These are phyloP conservation scores for Coemansia sp. DNA, from an alignment of 192 early-diverging fungal genomes.

Conservation along the genomic window DNA sequence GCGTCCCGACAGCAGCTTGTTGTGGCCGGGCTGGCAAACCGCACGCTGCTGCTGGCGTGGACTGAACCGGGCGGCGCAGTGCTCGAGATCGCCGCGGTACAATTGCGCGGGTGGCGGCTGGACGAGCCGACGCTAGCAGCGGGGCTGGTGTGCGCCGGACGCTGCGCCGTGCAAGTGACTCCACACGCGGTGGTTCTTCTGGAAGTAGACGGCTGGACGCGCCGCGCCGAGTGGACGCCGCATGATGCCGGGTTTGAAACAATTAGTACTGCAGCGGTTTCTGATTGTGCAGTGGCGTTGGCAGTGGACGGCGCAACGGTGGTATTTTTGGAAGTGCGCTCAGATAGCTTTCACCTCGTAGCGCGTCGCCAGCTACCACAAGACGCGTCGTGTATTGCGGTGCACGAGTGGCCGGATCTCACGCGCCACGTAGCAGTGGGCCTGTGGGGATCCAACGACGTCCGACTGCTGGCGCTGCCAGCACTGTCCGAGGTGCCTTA, in stretches of 20 bases:
- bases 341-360: conserved; percentile 19
- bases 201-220: conserved; percentile 24
- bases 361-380: conserved; percentile 56
- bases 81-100: conserved; percentile 47
- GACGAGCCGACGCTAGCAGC: conserved; percentile 35
- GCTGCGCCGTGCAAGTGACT: conserved; percentile 64
- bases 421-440: conserved; percentile 63
- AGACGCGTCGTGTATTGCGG: conserved; percentile 76
- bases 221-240: conserved; percentile 57
- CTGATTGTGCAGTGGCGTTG: conserved; percentile 57
- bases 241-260: conserved; percentile 4
- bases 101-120: conserved; percentile 33
- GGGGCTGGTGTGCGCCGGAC: conserved; percentile 8
- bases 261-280: conserved; percentile 60
- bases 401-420: conserved; percentile 48
- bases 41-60: conserved; percentile 39
- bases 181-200: conserved; percentile 53
- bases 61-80: conserved; percentile 32
- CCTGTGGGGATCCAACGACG: conserved; percentile 68
- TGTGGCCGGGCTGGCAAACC: conserved; percentile 20
- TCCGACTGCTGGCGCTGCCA: conserved; percentile 61
- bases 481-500: conserved; percentile 50
- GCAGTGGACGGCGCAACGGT: conserved; percentile 58
- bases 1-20: conserved; percentile 16
- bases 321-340: conserved; percentile 59